phyloP scores from a whole-genome alignment of 129 eudicot species.

The Flaveria linearis region DNA sequence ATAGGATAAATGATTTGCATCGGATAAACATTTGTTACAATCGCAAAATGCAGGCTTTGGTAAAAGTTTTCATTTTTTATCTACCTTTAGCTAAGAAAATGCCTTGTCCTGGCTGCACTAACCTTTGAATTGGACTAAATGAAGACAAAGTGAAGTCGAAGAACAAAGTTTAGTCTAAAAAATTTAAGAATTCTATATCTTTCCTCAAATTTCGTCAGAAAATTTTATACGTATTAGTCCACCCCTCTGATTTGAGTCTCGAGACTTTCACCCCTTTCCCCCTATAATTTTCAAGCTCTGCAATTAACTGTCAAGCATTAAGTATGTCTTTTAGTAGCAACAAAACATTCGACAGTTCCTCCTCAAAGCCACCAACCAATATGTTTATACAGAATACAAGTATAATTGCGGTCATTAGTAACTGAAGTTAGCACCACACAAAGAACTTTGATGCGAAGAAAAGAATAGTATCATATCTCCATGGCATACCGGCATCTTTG shows the following conservation, averaged over 20 bases:
- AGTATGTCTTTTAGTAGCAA: too few species aligned
- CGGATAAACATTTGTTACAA: not conserved
- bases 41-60: not conserved
- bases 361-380: not conserved
- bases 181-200: too few species aligned
- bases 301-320: too few species aligned
- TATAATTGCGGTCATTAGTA: slow-evolving; percentile 5
- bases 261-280: too few species aligned
- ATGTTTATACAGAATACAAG: not conserved
- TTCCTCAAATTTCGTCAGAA: too few species aligned
- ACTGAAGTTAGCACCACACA: slow-evolving; percentile 14
- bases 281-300: too few species aligned
- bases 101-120: not conserved
- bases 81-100: slow-evolving; percentile 1
- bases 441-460: slow-evolving; percentile 32
- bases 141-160: not conserved
- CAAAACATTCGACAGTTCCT: not conserved
- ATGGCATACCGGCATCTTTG: slow-evolving; percentile 29
- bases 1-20: not conserved
- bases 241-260: too few species aligned
- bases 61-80: not conserved
- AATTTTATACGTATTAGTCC: too few species aligned
- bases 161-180: too few species aligned
- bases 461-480: slow-evolving; percentile 32
- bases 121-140: not conserved